These are phyloP conservation scores for Arctostaphylos glauca DNA, from an alignment of 148 eudicot species.

Conservation along the genomic window DNA sequence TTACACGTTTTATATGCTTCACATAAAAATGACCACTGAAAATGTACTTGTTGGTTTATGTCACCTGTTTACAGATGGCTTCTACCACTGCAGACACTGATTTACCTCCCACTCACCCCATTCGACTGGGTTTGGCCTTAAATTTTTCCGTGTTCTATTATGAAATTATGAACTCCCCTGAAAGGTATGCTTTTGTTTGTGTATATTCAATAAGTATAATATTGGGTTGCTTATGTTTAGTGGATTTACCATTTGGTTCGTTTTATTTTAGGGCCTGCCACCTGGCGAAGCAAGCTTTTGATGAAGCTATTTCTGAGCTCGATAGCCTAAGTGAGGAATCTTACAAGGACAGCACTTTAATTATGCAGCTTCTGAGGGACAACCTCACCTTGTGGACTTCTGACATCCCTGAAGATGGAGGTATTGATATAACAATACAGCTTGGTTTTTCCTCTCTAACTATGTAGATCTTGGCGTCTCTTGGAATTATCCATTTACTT, in stretches of 20 bases:
- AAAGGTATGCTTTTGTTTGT: constrained; percentile 23
- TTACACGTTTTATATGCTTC: neutral
- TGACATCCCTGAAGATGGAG: constrained; percentile 45
- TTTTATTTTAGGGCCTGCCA: constrained; percentile 33
- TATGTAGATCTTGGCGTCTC: neutral
- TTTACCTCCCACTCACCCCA: constrained; percentile 37
- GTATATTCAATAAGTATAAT: neutral
- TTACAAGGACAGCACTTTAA: constrained; percentile 40
- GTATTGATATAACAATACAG: constrained; percentile 9
- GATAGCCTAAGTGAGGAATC: constrained; percentile 39
- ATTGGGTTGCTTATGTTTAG: neutral
- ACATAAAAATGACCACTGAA: neutral
- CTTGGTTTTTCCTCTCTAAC: neutral
- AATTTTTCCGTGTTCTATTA: constrained; percentile 40
- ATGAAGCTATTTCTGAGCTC: constrained; percentile 38
- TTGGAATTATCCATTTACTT: neutral
- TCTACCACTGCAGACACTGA: constrained; percentile 33
- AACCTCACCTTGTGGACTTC: constrained; percentile 46
- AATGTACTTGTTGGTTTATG: neutral
- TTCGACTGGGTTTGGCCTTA: constrained; percentile 35
- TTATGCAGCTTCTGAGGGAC: constrained; percentile 42
- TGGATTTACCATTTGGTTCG: neutral
- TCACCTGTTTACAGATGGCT: constrained; percentile 19
- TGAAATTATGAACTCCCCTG: constrained; percentile 41
- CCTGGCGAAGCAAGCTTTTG: constrained; percentile 39